Evolutionary conservation across 2,329 filamentous ascomycete genomes (phyloP), one percentile per base, ranked within the genome.

Genomic region (Neoascochyta sp.): DNA sequence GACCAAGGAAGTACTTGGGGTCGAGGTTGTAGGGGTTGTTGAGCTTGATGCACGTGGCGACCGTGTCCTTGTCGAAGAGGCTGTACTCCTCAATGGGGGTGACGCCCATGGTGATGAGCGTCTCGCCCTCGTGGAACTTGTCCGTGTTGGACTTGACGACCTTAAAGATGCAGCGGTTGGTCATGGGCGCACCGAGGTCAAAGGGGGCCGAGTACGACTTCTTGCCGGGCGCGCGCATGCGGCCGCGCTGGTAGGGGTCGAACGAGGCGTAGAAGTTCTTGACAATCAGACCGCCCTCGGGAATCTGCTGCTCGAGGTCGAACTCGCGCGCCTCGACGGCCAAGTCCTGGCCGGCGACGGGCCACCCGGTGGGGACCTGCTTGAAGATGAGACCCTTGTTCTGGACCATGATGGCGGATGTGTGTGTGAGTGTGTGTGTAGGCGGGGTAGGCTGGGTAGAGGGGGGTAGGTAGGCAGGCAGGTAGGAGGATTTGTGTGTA

Each of bases 191-290:
- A 57, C 73, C 71, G 25, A 85, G 61, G 10, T 70, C 57, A 53
- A 80, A 86, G 3, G 81, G 63, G 2, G 80, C 69, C 13, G 70
- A 60, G 69, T 88, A 92, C 7, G 83, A 87, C 65, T 83, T 78
- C 56, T 66, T 51, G 19, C 69, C 60, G 5, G 83, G 56, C 26
- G 71, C 64, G 26, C 86, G 80, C 83, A 94, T 89, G 47, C 78
- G 76, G 39, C 83, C 83, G 34, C 88, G 83, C 70, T 85, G 78
- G 69, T 93, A 94, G 2, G 87, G 87, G 63, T 94, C 87, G 66
- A 83, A 83, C 22, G 84, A 89, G 43, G 80, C 71, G 62, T 83
- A 86, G 52, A 82, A 74, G 48, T 83, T 76, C 66, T 86, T 76
- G 43, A 82, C 66, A 17, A 77, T 76, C 27, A 93, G 61, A 22